Evolutionary conservation across 1,139 yeast species (phyloP), one percentile per base, ranked within the genome.

Genomic region (Torulaspora pretoriensis): DNA sequence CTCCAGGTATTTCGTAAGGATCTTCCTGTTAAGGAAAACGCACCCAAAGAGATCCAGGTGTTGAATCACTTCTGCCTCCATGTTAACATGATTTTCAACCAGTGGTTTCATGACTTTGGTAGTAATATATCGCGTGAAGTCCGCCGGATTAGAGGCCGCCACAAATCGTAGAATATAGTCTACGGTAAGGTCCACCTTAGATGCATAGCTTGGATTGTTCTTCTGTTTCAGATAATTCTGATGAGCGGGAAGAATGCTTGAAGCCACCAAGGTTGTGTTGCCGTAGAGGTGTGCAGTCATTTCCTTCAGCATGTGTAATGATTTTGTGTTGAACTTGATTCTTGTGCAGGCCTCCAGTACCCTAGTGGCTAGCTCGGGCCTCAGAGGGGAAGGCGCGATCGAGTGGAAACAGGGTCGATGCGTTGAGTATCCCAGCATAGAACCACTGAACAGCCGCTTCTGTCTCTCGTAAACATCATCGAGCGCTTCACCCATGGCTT

Each of bases 91-190:
- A 19, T 49, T 43, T 29, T 49, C 51, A 10, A 52, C 38, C 14
- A 60, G 39, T 7, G 61, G 63, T 14, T 48, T 47, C 4, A 55
- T 28, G 8, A 61, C 49, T 28, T 48, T 50, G 2, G 41, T 23
- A 27, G 51, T 50, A 29, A 61, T 34, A 43, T 49, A 59, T 10
- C 51, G 46, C 5, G 48, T 46, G 31, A 49, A 59, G 30, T 61
- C 63, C 2, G 45, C 34, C 9, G 60, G 60, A 43, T 62, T 62
- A 2, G 67, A 51, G n/a, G 67, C 64, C 8, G 64, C 59, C 5
- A 56, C 40, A 43, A 52, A 61, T 26, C 59, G 50, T 19, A 57
- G 46, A 7, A 61, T 50, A 34, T 54, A 56, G 19, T 54, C 59
- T 10, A 59, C 50, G 8, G 63, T 55, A 13, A 48, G 35, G 41